Evolutionary conservation across 2,329 filamentous ascomycete species (phyloP).

Genomic region (Cytospora piceicola): DNA sequence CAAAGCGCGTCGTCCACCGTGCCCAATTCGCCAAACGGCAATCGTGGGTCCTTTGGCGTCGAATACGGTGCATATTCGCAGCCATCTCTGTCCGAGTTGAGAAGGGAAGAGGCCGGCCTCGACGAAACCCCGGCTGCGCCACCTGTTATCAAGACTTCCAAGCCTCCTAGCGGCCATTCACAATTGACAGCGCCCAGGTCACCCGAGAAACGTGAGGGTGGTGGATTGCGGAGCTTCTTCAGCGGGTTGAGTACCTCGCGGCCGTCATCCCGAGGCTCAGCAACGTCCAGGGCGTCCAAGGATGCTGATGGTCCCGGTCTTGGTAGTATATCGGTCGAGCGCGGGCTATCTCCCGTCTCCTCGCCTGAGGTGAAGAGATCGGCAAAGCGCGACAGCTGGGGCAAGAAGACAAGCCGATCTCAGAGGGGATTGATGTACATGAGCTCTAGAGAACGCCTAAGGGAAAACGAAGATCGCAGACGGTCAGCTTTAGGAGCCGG

Average conservation of each 20-base stretch:
- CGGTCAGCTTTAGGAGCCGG: constrained; percentile 50
- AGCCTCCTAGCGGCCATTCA: constrained; percentile 77
- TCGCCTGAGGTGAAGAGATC: constrained; percentile 56
- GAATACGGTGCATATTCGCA: constrained; percentile 71
- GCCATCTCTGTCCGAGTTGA: constrained; percentile 52
- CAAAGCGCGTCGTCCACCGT: constrained; percentile 35
- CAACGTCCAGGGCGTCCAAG: constrained; percentile 56
- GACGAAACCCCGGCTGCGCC: constrained; percentile 66
- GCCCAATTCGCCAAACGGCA: constrained; percentile 39
- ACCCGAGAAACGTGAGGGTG: constrained; percentile 47
- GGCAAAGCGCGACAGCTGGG: constrained; percentile 66
- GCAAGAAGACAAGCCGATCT: constrained; percentile 56
- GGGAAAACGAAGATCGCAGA: constrained; percentile 67
- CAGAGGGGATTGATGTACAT: constrained; percentile 71
- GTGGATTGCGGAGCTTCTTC: constrained; percentile 63
- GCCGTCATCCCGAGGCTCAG: constrained; percentile 63
- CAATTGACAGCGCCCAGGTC: constrained; percentile 67
- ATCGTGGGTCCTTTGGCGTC: constrained; percentile 66
- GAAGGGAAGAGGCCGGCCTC: constrained; percentile 53
- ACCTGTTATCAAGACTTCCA: constrained; percentile 80
- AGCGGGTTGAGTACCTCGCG: constrained; percentile 54
- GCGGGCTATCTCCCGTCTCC: constrained; percentile 45
- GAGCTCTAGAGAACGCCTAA: constrained; percentile 70
- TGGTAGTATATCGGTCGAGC: constrained; percentile 67
- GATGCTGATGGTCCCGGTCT: constrained; percentile 65